Evolutionary conservation across 352 stramenopile genomes (phyloP), one percentile per base, ranked within the genome.

Genomic region (Pythium chondricola): DNA sequence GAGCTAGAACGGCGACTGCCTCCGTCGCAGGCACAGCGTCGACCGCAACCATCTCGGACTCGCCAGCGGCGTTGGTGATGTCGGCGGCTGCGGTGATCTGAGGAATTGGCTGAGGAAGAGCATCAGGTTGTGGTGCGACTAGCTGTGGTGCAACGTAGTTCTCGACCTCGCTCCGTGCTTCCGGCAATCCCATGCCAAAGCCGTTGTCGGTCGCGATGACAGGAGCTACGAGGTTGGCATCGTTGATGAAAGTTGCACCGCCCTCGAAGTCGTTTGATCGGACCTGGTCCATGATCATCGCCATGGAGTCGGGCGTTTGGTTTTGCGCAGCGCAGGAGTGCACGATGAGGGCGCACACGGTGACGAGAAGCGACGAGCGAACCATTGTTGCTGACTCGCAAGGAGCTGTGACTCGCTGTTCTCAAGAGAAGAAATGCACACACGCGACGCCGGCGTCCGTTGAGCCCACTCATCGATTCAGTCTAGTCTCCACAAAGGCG

Each of bases 61-160:
- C 39, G 22, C 13, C 18, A 10, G 43, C 35, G 11, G 36, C 37
- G 2, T 21, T 43, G 16, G 53, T 54, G 10, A 53, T 20, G 7
- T 27, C 37, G 0, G 33, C 13, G 0, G 40, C 40, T 14, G 42
- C 31, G 1, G 14, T 47, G 26, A 56, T 52, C 36, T 62, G 54
- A 8, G 55, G 47, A n/a, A 57, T 10, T 16, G 47, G 42, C 36
- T 53, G 33, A 2, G 55, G 55, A 11, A 63, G 47, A n/a, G 26
- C 36, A 2, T 63, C 55, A 0, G 35, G 25, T 3, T 42, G 55
- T 13, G 55, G 55, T 1, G 55, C 55, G n/a, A 44, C 26, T 17
- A 63, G 48, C 42, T 54, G 47, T 3, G 55, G 55, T 13, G 55
- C 42, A 14, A 36, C 10, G 48, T 63, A 63, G 36, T 40, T 43